phyloP scores from a whole-genome alignment of 179 eudicot genomes.

The Carnegiea gigantea region DNA sequence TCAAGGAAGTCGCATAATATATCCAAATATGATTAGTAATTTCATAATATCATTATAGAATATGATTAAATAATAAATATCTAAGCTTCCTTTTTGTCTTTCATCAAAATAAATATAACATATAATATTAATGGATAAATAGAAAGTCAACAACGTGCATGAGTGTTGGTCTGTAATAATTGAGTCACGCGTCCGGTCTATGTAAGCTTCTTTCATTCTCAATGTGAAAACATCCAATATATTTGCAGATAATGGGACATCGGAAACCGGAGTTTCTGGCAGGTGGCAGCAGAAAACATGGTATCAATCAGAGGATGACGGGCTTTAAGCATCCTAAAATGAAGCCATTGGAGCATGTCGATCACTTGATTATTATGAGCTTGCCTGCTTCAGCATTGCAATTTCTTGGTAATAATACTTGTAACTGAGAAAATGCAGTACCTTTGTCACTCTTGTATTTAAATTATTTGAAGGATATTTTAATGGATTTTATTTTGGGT shows the following conservation, averaged over 20 bases:
- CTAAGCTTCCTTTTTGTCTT: no score
- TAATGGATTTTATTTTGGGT: background rate
- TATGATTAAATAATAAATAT: no score
- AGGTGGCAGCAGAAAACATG: conserved; percentile 31
- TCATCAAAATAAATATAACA: no score
- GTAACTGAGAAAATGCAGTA: background rate
- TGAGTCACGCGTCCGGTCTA: no score
- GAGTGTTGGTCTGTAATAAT: no score
- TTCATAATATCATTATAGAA: no score
- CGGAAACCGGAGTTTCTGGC: conserved; percentile 31
- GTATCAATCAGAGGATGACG: conserved; percentile 50
- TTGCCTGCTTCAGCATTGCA: conserved; percentile 92
- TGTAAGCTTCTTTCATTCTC: background rate
- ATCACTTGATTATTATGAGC: conserved; percentile 77
- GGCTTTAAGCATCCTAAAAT: conserved; percentile 38
- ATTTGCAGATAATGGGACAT: conserved; percentile 36
- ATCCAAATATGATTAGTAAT: no score
- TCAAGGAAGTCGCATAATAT: no score
- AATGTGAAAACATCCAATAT: background rate
- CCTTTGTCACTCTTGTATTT: background rate
- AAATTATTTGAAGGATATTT: background rate
- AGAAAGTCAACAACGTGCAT: no score
- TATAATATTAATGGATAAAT: no score
- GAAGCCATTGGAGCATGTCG: conserved; percentile 92
- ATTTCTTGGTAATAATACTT: conserved; percentile 65